These are phyloP conservation scores for Russula lepida DNA, from an alignment of 768 basidiomycete genomes.

Conservation along the genomic window DNA sequence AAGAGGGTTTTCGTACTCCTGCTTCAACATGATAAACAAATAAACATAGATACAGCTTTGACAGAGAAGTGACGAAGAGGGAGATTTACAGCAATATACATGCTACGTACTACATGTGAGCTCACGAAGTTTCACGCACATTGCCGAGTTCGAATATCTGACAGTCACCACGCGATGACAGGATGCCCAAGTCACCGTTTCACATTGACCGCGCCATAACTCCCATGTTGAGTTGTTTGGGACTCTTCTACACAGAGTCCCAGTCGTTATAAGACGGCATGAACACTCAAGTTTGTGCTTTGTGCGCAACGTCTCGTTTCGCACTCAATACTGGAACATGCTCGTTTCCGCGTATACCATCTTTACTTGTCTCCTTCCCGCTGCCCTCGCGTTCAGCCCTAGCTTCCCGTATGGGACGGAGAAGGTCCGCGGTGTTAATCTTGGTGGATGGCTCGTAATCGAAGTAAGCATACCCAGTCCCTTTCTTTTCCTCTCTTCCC, in stretches of 20 bases:
- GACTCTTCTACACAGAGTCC: not conserved
- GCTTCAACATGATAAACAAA: too few species aligned
- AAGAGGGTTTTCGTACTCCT: too few species aligned
- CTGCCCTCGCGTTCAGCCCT: conserved; percentile 30
- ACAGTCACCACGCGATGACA: too few species aligned
- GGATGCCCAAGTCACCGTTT: too few species aligned
- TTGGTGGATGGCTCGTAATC: conserved; percentile 58
- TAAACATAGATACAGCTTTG: too few species aligned
- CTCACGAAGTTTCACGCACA: too few species aligned
- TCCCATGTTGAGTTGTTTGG: not conserved
- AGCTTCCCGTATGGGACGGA: conserved; percentile 67
- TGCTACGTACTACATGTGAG: too few species aligned
- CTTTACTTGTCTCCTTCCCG: not conserved
- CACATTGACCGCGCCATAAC: not conserved
- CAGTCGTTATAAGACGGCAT: not conserved
- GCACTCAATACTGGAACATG: not conserved
- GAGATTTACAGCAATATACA: too few species aligned
- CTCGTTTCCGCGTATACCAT: not conserved
- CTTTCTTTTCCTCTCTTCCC: too few species aligned
- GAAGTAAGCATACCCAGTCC: conserved; percentile 32
- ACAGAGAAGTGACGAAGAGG: too few species aligned
- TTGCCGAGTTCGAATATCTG: too few species aligned
- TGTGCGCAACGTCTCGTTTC: not conserved
- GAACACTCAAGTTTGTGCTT: not conserved
- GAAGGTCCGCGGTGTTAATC: conserved; percentile 77